Base-by-base conservation (phyloP, 148 eudicot species). In the Nyssa sinensis region DNA sequence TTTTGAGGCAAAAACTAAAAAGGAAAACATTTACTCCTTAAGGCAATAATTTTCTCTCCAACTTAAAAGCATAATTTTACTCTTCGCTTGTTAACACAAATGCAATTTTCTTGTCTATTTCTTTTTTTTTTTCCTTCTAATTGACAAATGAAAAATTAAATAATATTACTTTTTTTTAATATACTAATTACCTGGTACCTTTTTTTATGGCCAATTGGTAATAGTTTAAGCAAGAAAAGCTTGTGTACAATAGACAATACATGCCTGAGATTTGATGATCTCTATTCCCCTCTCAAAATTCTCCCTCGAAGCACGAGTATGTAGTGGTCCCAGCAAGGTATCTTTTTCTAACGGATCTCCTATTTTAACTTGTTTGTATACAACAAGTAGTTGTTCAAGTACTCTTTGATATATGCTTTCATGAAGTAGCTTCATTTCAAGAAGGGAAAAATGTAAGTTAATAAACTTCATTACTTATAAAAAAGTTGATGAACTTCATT, bases 241-340 rank as follows among this genome's bases (percentile, higher is more conserved):
- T 28, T 27, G 28, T 73, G 28, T 71, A 17, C 72, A 57, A 58
- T 29, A 63, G 64, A 64, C 72, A 65, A 57, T 31, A 80, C 79
- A 73, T 84, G 80, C 98, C 97, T 95, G 98, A 69, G 96, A 88
- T 74, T 89, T 95, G 78, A 95, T 95, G 64, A 28, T 69, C 73
- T 86, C 85, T 49, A 92, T 84, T 75, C 98, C 98, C 86, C 92
- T 92, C 77, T 83, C 80, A 73, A 92, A 95, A 73, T 84, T 92
- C 72, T 95, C 91, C 85, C 79, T 91, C 62, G 97, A 88, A 30
- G 82, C 69, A 71, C 75, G 90, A 76, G 98, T 90, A 80, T 95
- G 98, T 78, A 95, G 74, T 71, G 98, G 98, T 33, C 98, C 98
- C 60, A 95, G 96, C 83, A 95, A 80, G 78, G 91, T 92, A 74